A percentile compares a stretch with the other conserved stretches of the same genome.
Conservation (phyloP, 2,329 filamentous ascomycete genomes). For the Fusarium dimerum region DNA sequence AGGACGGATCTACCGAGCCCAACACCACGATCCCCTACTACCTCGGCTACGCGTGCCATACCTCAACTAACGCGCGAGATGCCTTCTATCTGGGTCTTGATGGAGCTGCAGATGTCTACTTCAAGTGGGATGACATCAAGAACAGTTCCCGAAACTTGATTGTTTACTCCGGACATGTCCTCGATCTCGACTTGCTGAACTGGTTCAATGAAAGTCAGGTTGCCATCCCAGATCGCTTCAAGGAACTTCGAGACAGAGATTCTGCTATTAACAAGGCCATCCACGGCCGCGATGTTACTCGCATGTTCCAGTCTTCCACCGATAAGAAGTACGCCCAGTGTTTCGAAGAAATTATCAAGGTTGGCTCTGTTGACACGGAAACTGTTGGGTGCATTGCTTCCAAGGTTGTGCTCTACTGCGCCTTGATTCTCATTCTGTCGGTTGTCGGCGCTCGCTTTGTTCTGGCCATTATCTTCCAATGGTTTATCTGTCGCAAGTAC, state of each 20-base stretch:
- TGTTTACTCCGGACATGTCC: slow-evolving; percentile 90
- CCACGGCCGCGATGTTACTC: slow-evolving; percentile 84
- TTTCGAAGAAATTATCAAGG: slow-evolving; percentile 90
- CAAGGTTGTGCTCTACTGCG: slow-evolving; percentile 93
- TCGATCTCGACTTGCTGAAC: slow-evolving; percentile 83
- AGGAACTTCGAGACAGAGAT: slow-evolving; percentile 71
- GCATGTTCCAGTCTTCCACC: slow-evolving; percentile 73
- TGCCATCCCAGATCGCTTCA: slow-evolving; percentile 72
- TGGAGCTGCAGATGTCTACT: slow-evolving; percentile 85
- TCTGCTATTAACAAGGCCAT: slow-evolving; percentile 62
- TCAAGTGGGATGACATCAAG: slow-evolving; percentile 90
- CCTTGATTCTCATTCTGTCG: slow-evolving; percentile 85
- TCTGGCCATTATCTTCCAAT: slow-evolving; percentile 91
- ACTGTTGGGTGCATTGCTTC: slow-evolving; percentile 97
- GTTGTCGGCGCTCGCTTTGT: slow-evolving; percentile 85
- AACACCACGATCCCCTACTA: slow-evolving; percentile 78
- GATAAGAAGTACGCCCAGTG: slow-evolving; percentile 87
- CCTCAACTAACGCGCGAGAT: slow-evolving; percentile 65
- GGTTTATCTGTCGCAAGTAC: slow-evolving; percentile 89
- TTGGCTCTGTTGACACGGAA: slow-evolving; percentile 93
- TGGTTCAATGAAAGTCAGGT: slow-evolving; percentile 91
- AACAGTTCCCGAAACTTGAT: slow-evolving; percentile 88
- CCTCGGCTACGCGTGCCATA: slow-evolving; percentile 87
- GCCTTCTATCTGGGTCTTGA: slow-evolving; percentile 72
- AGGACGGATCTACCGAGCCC: slow-evolving; percentile 81